These are phyloP conservation scores for Monascus purpureus DNA, from an alignment of 495 filamentous ascomycete species.

Conservation along the genomic window DNA sequence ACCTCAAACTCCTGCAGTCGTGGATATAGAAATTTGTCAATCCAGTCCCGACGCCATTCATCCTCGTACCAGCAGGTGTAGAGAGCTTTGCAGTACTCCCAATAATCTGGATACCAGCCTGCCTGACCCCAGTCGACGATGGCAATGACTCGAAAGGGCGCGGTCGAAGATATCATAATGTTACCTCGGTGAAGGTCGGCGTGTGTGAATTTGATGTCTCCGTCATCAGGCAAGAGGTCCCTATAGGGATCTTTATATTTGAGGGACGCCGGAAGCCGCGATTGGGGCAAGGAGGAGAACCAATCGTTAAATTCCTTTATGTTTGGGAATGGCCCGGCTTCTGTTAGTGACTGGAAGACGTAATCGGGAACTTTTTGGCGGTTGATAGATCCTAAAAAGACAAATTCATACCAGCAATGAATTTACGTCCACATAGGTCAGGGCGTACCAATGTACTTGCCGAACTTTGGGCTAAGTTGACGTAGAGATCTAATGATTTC, in stretches of 20 bases:
- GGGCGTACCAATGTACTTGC: constrained; percentile 17
- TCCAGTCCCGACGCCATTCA: constrained; percentile 16
- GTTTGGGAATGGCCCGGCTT: constrained; percentile 22
- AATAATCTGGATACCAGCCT: constrained; percentile 31
- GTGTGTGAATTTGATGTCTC: constrained; percentile 24
- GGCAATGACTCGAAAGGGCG: constrained; percentile 14
- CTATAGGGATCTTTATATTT: constrained; percentile 24
- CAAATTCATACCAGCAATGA: constrained; percentile 1
- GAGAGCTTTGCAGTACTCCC: constrained; percentile 29
- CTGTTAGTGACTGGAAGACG: constrained; percentile 14
- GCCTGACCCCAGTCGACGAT: constrained; percentile 27
- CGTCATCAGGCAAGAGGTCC: constrained; percentile 21
- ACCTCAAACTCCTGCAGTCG: constrained; percentile 6
- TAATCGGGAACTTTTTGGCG: constrained; percentile 15
- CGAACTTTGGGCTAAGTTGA: constrained; percentile 17
- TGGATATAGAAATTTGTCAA: constrained; percentile 15
- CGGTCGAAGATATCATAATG: constrained; percentile 21
- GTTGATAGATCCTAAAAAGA: constrained; percentile 17
- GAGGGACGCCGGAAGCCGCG: constrained; percentile 9
- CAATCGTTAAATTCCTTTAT: constrained; percentile 32
- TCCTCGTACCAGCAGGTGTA: constrained; percentile 16
- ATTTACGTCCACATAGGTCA: no score
- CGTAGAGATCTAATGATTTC: constrained; percentile 14
- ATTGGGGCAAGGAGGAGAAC: constrained; percentile 17
- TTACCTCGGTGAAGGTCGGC: constrained; percentile 24